Conservation (phyloP, 2,329 filamentous ascomycete genomes). For the Aureobasidium musti region DNA sequence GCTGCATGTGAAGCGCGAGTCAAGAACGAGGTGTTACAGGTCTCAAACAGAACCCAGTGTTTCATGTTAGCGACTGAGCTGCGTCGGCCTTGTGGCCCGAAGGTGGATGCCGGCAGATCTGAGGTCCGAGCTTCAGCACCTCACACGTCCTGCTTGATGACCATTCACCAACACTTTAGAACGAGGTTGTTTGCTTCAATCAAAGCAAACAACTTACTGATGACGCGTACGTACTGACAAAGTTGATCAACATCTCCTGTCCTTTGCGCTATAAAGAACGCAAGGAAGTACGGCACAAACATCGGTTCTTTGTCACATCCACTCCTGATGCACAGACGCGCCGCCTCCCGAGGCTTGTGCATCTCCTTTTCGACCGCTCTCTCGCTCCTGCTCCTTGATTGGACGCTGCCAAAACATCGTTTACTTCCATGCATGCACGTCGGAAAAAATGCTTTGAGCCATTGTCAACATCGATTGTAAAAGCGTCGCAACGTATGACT, state of each 20-base stretch:
- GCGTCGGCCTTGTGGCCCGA: not conserved
- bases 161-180: not conserved
- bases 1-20: not conserved
- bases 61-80: slow-evolving; percentile 27
- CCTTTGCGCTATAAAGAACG: not conserved
- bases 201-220: not conserved
- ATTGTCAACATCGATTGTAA: not conserved
- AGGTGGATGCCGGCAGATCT: slow-evolving; percentile 19
- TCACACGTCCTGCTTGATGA: not conserved
- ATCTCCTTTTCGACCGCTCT: not conserved
- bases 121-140: not conserved
- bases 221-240: not conserved
- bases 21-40: slow-evolving; percentile 15
- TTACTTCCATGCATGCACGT: slow-evolving; percentile 11
- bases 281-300: not conserved
- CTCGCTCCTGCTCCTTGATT: slow-evolving; percentile 8
- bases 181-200: not conserved
- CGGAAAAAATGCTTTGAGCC: not conserved
- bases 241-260: not conserved
- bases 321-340: slow-evolving; percentile 25
- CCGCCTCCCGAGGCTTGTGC: slow-evolving; percentile 22
- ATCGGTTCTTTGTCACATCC: slow-evolving; percentile 12
- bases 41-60: not conserved
- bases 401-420: not conserved
- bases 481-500: not conserved